Conservation (phyloP, 2,329 filamentous ascomycete species). For the Scleromitrula shiraiana region DNA sequence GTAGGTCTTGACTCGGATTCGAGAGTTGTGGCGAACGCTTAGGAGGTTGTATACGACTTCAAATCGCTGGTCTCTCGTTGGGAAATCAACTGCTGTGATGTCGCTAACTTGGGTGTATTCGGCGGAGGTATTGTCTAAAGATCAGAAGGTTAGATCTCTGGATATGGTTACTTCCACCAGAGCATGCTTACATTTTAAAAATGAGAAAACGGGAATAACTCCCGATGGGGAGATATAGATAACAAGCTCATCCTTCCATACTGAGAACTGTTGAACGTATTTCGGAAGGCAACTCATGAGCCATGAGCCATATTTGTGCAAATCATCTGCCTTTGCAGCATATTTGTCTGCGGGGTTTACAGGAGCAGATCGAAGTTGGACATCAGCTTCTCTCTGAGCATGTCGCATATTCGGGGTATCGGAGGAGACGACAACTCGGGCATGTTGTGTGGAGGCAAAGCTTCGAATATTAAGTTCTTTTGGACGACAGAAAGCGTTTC, state of each 20-base stretch:
- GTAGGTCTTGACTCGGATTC: constrained; percentile 97
- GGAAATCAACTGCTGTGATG: constrained; percentile 93
- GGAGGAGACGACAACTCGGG: constrained; percentile 42
- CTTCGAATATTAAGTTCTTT: constrained; percentile 23
- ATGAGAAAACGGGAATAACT: constrained; percentile 84
- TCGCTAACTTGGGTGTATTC: constrained; percentile 92
- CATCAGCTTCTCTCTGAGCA: constrained; percentile 42
- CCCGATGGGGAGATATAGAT: constrained; percentile 86
- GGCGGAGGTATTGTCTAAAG: constrained; percentile 80
- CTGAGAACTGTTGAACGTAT: constrained; percentile 97
- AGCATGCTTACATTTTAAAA: constrained; percentile 61
- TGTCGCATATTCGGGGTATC: constrained; percentile 57
- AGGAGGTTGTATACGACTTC: constrained; percentile 98
- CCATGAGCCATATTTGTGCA: constrained; percentile 95
- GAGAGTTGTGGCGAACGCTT: constrained; percentile 90
- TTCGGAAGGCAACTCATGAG: constrained; percentile 94
- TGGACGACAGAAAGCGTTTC: constrained; percentile 26
- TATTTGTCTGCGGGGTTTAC: constrained; percentile 94
- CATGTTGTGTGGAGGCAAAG: constrained; percentile 33
- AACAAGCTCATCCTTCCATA: constrained; percentile 98
- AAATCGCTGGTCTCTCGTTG: constrained; percentile 90
- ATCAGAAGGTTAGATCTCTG: constrained; percentile 15
- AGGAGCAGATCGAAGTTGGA: constrained; percentile 60
- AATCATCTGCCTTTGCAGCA: constrained; percentile 72
- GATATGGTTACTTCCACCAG: not conserved